Percentiles rank a stretch among this genome's conserved stretches.
These are phyloP conservation scores for Trichoderma virens DNA, from an alignment of 495 filamentous ascomycete species.

Conservation along the genomic window DNA sequence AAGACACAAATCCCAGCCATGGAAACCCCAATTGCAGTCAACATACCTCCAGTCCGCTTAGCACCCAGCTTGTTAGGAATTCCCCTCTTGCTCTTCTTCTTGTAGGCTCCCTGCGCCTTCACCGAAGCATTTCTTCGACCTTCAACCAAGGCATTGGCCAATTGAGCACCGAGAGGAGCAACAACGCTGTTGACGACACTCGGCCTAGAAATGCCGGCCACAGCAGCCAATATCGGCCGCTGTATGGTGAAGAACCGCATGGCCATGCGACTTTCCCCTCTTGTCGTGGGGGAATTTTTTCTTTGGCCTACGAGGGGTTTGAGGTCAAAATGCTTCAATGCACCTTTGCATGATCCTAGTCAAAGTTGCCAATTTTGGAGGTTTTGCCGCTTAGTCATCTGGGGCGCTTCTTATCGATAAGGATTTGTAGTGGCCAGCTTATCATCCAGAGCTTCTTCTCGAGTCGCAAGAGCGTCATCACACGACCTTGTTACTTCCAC, in stretches of 20 bases:
- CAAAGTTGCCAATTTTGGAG: not conserved
- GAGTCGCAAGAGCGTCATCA: not conserved
- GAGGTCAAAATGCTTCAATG: not conserved
- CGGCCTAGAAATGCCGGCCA: constrained; percentile 28
- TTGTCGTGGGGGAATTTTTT: not conserved
- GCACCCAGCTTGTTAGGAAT: constrained; percentile 90
- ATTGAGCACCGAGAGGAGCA: not conserved
- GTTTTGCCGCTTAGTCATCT: constrained; percentile 41
- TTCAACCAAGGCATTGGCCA: constrained; percentile 27
- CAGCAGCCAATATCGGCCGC: constrained; percentile 37
- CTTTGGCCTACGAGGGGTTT: not conserved
- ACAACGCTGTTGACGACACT: not conserved
- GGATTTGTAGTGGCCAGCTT: constrained; percentile 2
- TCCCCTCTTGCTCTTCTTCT: constrained; percentile 69
- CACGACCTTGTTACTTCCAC: too few relatives aligned
- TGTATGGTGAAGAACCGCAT: constrained; percentile 49
- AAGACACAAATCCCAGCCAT: not conserved
- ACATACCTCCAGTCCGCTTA: constrained; percentile 77
- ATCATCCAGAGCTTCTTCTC: not conserved
- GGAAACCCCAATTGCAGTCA: not conserved
- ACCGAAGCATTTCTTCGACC: constrained; percentile 69
- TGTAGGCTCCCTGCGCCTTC: constrained; percentile 81
- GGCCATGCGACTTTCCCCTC: constrained; percentile 10
- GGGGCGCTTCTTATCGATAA: not conserved
- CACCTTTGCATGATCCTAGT: not conserved